These are phyloP conservation scores for Saksenaea vasiformis DNA, from an alignment of 371 early-diverging fungal genomes.

Conservation along the genomic window DNA sequence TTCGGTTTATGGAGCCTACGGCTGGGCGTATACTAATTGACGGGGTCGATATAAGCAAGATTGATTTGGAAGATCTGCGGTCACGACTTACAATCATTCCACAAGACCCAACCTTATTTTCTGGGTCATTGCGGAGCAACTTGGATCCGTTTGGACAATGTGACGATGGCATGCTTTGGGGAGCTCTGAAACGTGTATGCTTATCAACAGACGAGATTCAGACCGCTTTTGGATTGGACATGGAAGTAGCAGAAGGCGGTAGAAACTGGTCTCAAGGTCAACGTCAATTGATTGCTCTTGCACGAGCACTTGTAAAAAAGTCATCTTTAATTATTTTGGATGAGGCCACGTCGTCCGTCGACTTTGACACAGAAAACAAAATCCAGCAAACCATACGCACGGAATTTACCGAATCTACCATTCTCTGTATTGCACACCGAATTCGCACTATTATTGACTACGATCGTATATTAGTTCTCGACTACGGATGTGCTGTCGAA, in stretches of 20 bases:
- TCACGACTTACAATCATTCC: background rate
- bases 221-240: slow-evolving; percentile 26
- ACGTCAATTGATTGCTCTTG: slow-evolving; percentile 77
- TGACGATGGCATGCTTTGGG: slow-evolving; percentile 61
- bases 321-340: slow-evolving; percentile 51
- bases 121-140: slow-evolving; percentile 60
- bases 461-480: slow-evolving; percentile 29
- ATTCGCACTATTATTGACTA: slow-evolving; percentile 48
- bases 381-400: slow-evolving; percentile 55
- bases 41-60: background rate
- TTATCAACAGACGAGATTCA: slow-evolving; percentile 37
- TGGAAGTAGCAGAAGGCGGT: slow-evolving; percentile 65
- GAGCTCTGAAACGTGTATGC: slow-evolving; percentile 48
- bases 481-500: slow-evolving; percentile 21
- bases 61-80: background rate
- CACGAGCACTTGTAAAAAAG: slow-evolving; percentile 63
- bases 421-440: slow-evolving; percentile 66
- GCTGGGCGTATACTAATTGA: background rate
- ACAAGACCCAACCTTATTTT: slow-evolving; percentile 50
- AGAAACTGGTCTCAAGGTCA: slow-evolving; percentile 76
- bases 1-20: slow-evolving; percentile 52
- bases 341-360: slow-evolving; percentile 56
- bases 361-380: slow-evolving; percentile 52
- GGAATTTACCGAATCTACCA: slow-evolving; percentile 55
- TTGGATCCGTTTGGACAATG: slow-evolving; percentile 58